phyloP scores from a whole-genome alignment of 2,329 filamentous ascomycete genomes.

The Diplocarpon mali region DNA sequence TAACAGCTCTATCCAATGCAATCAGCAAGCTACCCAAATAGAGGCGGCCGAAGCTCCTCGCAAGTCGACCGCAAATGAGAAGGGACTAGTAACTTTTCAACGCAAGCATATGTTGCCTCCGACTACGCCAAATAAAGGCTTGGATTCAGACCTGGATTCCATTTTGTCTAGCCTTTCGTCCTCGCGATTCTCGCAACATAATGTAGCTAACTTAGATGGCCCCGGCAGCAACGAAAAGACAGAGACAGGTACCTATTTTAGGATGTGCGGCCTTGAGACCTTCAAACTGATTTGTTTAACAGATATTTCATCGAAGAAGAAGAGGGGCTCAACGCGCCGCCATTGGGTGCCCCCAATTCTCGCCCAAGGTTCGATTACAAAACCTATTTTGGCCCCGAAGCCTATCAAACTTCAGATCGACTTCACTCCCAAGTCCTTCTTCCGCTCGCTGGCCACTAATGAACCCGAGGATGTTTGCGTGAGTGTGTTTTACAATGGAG shows the following conservation, averaged over 20 bases:
- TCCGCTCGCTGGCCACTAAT: constrained; percentile 3
- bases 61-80: neutral
- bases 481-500: constrained; percentile 12
- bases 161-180: neutral
- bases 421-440: constrained; percentile 5
- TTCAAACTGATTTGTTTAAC: neutral
- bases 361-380: neutral
- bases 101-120: neutral
- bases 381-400: constrained; percentile 2
- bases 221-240: neutral
- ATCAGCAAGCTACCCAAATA: neutral
- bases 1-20: too few relatives aligned
- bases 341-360: neutral
- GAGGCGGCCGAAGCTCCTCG: neutral
- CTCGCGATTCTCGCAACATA: neutral
- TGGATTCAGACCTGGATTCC: neutral
- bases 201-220: neutral
- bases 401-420: constrained; percentile 9
- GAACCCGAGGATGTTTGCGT: constrained; percentile 5
- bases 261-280: too few relatives aligned
- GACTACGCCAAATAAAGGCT: neutral
- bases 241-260: neutral
- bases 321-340: neutral
- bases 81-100: neutral
- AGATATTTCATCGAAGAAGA: neutral